Evolutionary conservation across 257 asterid genomes (phyloP).

Genomic region (Fraxinus anomala): DNA sequence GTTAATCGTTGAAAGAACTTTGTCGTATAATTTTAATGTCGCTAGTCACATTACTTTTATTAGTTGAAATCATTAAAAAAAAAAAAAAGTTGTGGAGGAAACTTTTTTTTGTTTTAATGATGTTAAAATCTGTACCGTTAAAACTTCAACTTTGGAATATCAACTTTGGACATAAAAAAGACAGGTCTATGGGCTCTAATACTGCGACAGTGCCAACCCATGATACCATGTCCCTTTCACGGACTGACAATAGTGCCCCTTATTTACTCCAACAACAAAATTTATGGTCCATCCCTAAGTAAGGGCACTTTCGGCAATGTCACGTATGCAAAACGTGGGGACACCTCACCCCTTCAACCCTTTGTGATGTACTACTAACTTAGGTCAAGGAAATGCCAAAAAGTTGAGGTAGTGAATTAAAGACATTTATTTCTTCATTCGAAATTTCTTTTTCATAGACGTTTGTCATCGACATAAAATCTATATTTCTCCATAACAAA

Average conservation of each 20-base stretch:
- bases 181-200: conserved; percentile 57
- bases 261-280: conserved; percentile 20
- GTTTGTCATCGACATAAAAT: neutral
- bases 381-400: neutral
- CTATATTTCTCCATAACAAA: neutral
- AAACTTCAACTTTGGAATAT: conserved; percentile 31
- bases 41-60: no score
- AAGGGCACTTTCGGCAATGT: conserved; percentile 37
- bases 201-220: conserved; percentile 55
- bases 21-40: no score
- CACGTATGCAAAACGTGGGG: conserved; percentile 23
- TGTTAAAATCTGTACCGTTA: neutral
- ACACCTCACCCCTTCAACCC: conserved; percentile 11
- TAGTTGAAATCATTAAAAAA: no score
- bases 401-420: neutral
- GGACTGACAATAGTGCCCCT: conserved; percentile 45
- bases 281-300: conserved; percentile 12
- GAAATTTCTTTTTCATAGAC: neutral
- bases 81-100: neutral
- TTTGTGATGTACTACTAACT: neutral
- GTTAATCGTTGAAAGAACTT: no score
- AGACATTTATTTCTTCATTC: neutral
- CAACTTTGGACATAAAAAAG: conserved; percentile 64
- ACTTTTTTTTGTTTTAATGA: neutral
- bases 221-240: conserved; percentile 57